Percentiles rank a stretch among this genome's conserved stretches.
These are phyloP conservation scores for Poa pratensis DNA, from an alignment of 176 grass and related monocot genomes.

Conservation along the genomic window DNA sequence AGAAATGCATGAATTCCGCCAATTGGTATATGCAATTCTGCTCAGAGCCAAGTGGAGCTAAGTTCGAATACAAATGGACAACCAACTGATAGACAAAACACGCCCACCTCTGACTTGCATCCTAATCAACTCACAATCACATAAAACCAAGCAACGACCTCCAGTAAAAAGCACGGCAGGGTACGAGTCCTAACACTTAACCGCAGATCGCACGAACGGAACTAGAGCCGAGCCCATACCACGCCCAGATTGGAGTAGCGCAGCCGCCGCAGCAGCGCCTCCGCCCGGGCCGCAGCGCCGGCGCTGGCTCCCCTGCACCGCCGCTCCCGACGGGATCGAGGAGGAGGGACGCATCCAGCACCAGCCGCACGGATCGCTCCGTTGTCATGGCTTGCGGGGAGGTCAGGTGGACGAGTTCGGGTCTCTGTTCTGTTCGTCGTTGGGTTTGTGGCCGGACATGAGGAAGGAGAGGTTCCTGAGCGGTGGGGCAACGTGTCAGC, in stretches of 20 bases:
- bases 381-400: constrained; percentile 27
- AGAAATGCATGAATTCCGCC: background rate
- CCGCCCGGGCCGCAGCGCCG: constrained; percentile 41
- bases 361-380: constrained; percentile 40
- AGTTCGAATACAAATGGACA: constrained; percentile 4
- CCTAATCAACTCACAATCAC: background rate
- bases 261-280: constrained; percentile 48
- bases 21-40: background rate
- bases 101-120: background rate
- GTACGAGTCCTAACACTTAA: background rate
- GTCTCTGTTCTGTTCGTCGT: constrained; percentile 24
- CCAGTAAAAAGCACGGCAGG: background rate
- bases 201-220: background rate
- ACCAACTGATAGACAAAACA: constrained; percentile 21
- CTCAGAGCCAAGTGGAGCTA: background rate
- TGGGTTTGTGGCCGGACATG: constrained; percentile 5
- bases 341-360: constrained; percentile 57
- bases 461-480: constrained; percentile 23
- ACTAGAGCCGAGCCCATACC: constrained; percentile 33
- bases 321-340: background rate
- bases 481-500: constrained; percentile 30
- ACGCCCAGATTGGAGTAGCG: constrained; percentile 55
- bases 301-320: background rate
- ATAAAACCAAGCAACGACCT: background rate
- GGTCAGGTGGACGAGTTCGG: background rate